Conservation (phyloP, 164 flowering plant species). For the Magnolia kwangsiensis region DNA sequence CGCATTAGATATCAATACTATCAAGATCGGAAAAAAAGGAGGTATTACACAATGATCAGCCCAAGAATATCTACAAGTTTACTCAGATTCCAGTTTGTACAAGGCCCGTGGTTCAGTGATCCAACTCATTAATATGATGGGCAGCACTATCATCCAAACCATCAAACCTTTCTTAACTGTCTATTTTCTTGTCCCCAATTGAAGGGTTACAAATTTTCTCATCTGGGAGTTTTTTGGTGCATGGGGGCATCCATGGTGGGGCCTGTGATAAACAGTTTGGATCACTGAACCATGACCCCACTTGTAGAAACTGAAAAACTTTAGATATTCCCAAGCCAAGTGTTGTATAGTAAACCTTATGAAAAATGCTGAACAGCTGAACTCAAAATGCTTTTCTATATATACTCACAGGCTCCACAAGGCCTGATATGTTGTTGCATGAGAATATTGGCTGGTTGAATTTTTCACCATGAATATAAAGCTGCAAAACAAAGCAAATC, state of each 20-base stretch:
- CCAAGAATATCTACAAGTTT: background rate
- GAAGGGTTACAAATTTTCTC: too few species aligned
- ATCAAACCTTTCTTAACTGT: too few species aligned
- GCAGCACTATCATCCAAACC: too few species aligned
- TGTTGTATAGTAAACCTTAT: too few species aligned
- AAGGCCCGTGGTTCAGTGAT: too few species aligned
- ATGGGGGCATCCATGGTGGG: background rate
- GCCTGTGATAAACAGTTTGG: background rate
- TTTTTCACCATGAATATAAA: slow-evolving; percentile 70
- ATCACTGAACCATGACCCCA: too few species aligned
- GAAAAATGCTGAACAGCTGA: background rate
- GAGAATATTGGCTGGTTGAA: slow-evolving; percentile 89
- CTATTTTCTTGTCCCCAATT: too few species aligned
- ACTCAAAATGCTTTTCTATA: background rate
- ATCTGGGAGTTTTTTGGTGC: too few species aligned
- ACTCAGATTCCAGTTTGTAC: too few species aligned
- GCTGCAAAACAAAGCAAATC: slow-evolving; percentile 38
- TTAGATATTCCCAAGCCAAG: too few species aligned
- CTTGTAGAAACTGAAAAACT: background rate
- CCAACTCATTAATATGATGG: too few species aligned
- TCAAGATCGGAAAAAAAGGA: background rate
- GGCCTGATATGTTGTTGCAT: slow-evolving; percentile 96
- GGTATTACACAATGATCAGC: too few species aligned
- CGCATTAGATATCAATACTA: background rate
- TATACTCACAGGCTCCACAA: slow-evolving; percentile 89